Evolutionary conservation across 208 protist genomes (phyloP), one percentile per base, ranked within the genome.

Genomic region (Tetramitus jugosus): DNA sequence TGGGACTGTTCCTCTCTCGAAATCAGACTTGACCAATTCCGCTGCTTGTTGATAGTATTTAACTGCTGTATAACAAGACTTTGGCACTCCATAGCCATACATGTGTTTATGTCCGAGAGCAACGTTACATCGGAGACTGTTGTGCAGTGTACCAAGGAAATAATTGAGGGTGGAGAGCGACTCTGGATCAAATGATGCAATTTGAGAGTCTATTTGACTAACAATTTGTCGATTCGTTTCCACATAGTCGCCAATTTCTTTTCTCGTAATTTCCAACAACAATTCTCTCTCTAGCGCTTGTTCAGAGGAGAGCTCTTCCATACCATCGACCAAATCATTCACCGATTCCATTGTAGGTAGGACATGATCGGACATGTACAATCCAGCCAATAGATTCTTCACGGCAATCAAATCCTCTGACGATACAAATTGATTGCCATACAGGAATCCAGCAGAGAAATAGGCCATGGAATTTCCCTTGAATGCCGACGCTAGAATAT

Each of bases 31-130:
- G 53, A 40, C 60, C 31, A 45, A 2, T 7, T 78, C 77, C 0
- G 80, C 80, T 37, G 77, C 67, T 42, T 67, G 68, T 35, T 6
- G 31, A 52, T 82, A 83, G 84, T 94, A 90, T 45, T 78, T 71
- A 26, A 88, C 40, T 0, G 91, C 88, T 23, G 52, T 65, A 79
- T 85, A 68, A 77, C 92, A 94, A 76, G 60, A 87, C 52, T 77
- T 76, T 33, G 13, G 60, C 10, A 92, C 85, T 20, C 87, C 88
- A 75, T 87, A 29, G 29, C 89, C 88, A 61, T 88, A 75, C 0
- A 72, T 71, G 83, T 93, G 87, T 60, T 88, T 88, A 62, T 91
- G 84, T 46, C 84, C 91, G 31, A 95, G 87, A 39, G 89, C 89
- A 79, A 92, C 81, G 77, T 91, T 85, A 40, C 89, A 87, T 83